phyloP scores from a whole-genome alignment of 129 eudicot genomes.

The Apium graveolens region DNA sequence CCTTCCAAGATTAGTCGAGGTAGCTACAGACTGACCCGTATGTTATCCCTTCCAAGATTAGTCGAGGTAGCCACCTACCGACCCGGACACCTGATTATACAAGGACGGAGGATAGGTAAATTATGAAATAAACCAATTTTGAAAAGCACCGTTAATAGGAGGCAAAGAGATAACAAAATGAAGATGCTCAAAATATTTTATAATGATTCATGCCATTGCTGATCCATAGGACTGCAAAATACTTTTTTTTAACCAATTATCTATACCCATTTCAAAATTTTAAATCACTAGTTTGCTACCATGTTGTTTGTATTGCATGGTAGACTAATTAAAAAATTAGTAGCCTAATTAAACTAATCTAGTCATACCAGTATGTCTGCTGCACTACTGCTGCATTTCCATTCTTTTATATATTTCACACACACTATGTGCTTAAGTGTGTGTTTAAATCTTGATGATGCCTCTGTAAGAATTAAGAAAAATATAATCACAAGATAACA shows the following conservation, averaged over 20 bases:
- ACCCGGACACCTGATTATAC: no score
- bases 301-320: slow-evolving; percentile 6
- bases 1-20: no score
- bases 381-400: background rate
- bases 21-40: no score
- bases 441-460: background rate
- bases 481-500: background rate
- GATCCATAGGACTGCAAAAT: slow-evolving; percentile 51
- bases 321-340: background rate
- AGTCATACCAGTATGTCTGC: slow-evolving; percentile 20
- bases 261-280: background rate
- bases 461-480: background rate
- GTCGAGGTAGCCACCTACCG: no score
- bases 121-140: no score
- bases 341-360: slow-evolving; percentile 10
- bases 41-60: no score
- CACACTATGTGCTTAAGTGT: background rate
- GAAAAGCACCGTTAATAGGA: background rate
- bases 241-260: slow-evolving; percentile 6
- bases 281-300: background rate
- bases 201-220: slow-evolving; percentile 62
- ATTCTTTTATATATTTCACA: slow-evolving; percentile 1
- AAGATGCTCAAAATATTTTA: slow-evolving; percentile 36
- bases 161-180: background rate
- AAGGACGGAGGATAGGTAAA: background rate